These are phyloP conservation scores for Lecanicillium sp. DNA, from an alignment of 2,329 filamentous ascomycete genomes.

Conservation along the genomic window DNA sequence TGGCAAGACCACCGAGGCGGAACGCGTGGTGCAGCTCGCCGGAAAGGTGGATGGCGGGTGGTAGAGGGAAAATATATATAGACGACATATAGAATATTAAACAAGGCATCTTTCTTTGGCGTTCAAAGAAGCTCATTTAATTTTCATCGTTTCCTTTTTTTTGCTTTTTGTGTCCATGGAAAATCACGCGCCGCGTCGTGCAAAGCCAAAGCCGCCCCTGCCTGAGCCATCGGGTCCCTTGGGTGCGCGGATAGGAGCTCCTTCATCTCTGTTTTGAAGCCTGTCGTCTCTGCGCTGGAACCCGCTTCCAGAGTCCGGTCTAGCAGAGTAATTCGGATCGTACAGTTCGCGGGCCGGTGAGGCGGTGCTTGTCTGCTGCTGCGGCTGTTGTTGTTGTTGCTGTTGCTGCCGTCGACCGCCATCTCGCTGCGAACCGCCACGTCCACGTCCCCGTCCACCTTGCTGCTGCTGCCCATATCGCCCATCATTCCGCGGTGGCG, in stretches of 20 bases:
- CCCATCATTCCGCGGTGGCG: slow-evolving; percentile 43
- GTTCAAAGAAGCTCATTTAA: slow-evolving; percentile 4
- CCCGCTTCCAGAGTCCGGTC: slow-evolving; percentile 41
- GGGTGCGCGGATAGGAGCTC: slow-evolving; percentile 65
- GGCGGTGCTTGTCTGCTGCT: slow-evolving; percentile 21
- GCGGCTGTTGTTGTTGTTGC: slow-evolving; percentile 20
- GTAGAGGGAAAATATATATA: slow-evolving; percentile 41
- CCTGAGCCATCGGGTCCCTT: slow-evolving; percentile 71
- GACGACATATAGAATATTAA: slow-evolving; percentile 17
- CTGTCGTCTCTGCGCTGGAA: slow-evolving; percentile 33
- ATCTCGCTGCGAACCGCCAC: slow-evolving; percentile 19
- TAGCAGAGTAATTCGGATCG: slow-evolving; percentile 66
- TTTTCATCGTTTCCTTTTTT: background rate
- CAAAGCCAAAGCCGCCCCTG: slow-evolving; percentile 72
- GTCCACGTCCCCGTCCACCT: slow-evolving; percentile 40
- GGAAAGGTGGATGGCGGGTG: slow-evolving; percentile 90
- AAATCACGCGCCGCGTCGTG: slow-evolving; percentile 50
- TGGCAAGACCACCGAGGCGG: slow-evolving; percentile 69
- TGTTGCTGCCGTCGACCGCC: slow-evolving; percentile 19
- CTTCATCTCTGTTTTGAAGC: slow-evolving; percentile 54
- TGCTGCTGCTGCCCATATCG: slow-evolving; percentile 31
- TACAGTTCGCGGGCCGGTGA: slow-evolving; percentile 55
- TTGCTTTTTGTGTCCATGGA: slow-evolving; percentile 3
- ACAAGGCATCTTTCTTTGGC: slow-evolving; percentile 21
- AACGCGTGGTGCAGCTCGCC: slow-evolving; percentile 80